Conservation (phyloP, 148 eudicot genomes). For the Polygonum maritimum region DNA sequence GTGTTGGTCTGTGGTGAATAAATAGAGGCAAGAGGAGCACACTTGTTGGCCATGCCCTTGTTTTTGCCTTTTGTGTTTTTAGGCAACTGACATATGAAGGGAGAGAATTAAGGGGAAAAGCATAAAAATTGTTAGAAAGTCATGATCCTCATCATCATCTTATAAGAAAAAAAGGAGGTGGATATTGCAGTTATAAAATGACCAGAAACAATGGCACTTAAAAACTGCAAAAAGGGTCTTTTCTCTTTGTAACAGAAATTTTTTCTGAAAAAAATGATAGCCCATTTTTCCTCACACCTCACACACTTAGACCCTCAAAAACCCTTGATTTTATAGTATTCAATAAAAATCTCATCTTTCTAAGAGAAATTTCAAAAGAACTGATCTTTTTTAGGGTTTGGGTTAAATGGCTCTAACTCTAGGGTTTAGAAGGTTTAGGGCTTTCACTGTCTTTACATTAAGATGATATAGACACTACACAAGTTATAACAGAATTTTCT, state of each 20-base stretch:
- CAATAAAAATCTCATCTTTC: not conserved
- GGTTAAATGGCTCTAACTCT: not conserved
- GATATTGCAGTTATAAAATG: slow-evolving; percentile 1
- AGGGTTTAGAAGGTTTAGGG: not conserved
- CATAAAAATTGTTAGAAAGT: slow-evolving; percentile 20
- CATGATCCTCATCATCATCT: slow-evolving; percentile 11
- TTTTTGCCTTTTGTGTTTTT: slow-evolving; percentile 14
- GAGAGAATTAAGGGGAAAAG: not conserved
- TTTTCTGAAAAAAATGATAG: not conserved
- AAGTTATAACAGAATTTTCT: not conserved
- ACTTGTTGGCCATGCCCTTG: slow-evolving; percentile 33
- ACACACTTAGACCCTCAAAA: not conserved
- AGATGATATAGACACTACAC: not conserved
- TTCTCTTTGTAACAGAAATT: slow-evolving; percentile 9
- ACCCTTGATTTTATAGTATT: slow-evolving; percentile 1
- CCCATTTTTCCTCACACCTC: slow-evolving; percentile 1
- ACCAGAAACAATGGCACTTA: not conserved
- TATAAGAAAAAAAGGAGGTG: not conserved
- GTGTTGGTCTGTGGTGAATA: slow-evolving; percentile 10
- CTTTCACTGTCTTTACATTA: not conserved
- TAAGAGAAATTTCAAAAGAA: not conserved
- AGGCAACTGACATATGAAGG: slow-evolving; percentile 14
- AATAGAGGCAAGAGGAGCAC: slow-evolving; percentile 12
- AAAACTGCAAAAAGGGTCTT: not conserved
- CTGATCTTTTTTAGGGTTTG: not conserved